Base-by-base conservation (phyloP, 495 filamentous ascomycete species). In the Penicillium turbatum region DNA sequence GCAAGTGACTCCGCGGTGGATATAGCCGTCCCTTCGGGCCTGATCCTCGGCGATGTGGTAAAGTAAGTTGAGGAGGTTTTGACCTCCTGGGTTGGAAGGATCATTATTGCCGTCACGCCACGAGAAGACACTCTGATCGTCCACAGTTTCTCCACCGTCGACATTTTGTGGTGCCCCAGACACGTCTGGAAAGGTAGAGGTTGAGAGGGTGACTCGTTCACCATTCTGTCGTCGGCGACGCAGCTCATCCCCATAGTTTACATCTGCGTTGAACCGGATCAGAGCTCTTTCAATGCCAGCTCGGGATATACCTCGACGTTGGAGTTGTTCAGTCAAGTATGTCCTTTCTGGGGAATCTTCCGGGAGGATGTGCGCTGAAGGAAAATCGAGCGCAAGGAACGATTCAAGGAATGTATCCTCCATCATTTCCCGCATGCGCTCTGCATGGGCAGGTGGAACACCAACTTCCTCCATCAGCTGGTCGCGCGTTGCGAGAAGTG, bases 1-100 rank as follows among this genome's bases (percentile, higher is more conserved):
- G 69, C 93, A 99, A 30, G 82, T 85, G 46, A 95, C 89, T n/a
- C 95, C 91, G 3, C 93, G 86, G 65, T 99, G 93, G 26, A 96
- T 87, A 64, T 92, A 95, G 13, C 89, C 89, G 65, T 95, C 91
- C 44, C 86, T 79, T 42, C 81, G 79, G 4, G 89, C 85, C 51
- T 91, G 87, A 55, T 95, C 87, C 62, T 89, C 87, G 0, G 87
- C 88, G n/a, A 91, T 88, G 34, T 86, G 80, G 63, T 88, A 91
- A 3, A 90, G 76, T 2, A 91, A 66, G 45, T 80, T 85, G 26
- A 90, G 81, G 51, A 90, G 74, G 48, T 87, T 89, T 60, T 88
- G 85, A 37, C 86, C 85, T 51, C 83, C 82, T n/a, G 84, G 76
- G 34, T 77, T 78, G 7, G 76, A 72, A 19, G 77, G 67, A 56